Evolutionary conservation across 1,139 yeast genomes (phyloP).

Genomic region (Pichia sp.): DNA sequence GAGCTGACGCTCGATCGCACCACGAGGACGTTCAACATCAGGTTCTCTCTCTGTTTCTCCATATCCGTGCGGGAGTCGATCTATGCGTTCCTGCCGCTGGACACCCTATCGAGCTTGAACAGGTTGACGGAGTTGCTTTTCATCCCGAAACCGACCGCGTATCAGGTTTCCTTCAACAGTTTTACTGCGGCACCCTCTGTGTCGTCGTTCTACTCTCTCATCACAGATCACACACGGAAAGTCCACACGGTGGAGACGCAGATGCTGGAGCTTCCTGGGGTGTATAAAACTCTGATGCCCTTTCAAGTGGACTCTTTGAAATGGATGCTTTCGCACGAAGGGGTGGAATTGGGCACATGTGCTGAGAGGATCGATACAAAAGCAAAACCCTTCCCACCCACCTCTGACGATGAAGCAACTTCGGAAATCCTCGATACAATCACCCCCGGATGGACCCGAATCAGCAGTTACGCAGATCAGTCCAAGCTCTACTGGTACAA

Average conservation of each 20-base stretch:
- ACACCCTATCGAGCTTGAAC: conserved; percentile 19
- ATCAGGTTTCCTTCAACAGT: conserved; percentile 20
- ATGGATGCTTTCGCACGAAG: conserved; percentile 64
- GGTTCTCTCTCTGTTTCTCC: conserved; percentile 13
- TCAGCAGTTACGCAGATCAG: conserved; percentile 20
- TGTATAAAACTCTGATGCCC: conserved; percentile 25
- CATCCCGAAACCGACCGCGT: conserved; percentile 23
- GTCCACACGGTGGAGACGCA: conserved; percentile 13
- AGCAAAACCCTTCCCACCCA: conserved; percentile 9
- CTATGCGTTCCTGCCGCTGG: conserved; percentile 14
- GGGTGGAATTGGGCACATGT: conserved; percentile 36
- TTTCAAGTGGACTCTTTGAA: conserved; percentile 62
- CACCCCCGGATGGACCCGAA: conserved; percentile 51
- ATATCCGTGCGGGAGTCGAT: conserved; percentile 21
- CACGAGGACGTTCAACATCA: background rate
- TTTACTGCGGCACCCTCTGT: conserved; percentile 22
- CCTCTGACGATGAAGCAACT: conserved; percentile 15
- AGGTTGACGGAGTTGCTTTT: conserved; percentile 20
- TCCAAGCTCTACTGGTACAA: conserved; percentile 42
- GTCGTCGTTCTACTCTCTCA: conserved; percentile 31
- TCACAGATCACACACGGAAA: conserved; percentile 30
- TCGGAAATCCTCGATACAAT: conserved; percentile 35
- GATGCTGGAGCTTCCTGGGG: conserved; percentile 18
- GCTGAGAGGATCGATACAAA: conserved; percentile 15
- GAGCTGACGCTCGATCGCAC: background rate